Evolutionary conservation across 306 rosid species (phyloP).

Genomic region (Purshia tridentata): DNA sequence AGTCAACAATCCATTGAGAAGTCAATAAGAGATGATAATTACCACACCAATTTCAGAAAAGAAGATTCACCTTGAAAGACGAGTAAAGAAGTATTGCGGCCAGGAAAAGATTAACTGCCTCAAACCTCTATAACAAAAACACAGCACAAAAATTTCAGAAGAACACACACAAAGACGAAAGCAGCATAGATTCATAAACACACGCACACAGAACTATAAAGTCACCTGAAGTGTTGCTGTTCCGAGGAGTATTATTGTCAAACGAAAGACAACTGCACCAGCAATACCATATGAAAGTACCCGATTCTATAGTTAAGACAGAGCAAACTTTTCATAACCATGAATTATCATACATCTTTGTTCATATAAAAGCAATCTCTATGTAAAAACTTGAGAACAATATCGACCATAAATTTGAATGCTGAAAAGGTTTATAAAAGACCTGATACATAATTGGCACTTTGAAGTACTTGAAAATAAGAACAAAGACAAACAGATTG

Average conservation of each 20-base stretch:
- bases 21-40: not conserved
- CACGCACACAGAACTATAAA: constrained; percentile 20
- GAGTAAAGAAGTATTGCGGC: constrained; percentile 78
- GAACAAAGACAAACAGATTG: constrained; percentile 88
- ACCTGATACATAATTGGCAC: constrained; percentile 88
- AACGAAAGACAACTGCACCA: constrained; percentile 82
- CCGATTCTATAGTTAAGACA: constrained; percentile 56
- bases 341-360: not conserved
- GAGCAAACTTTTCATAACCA: constrained; percentile 23
- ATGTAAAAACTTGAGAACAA: constrained; percentile 20
- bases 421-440: constrained; percentile 25
- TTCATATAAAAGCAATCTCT: not conserved
- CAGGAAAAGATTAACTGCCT: constrained; percentile 80
- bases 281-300: constrained; percentile 94
- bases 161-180: constrained; percentile 9
- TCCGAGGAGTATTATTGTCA: constrained; percentile 76
- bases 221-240: constrained; percentile 78
- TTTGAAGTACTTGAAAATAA: constrained; percentile 85
- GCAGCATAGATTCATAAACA: not conserved
- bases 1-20: not conserved
- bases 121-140: constrained; percentile 64
- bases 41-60: not conserved
- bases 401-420: constrained; percentile 16
- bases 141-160: constrained; percentile 24
- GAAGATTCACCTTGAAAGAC: constrained; percentile 70